Evolutionary conservation across 2,329 filamentous ascomycete species (phyloP).

Genomic region (Diaporthe ampelina): DNA sequence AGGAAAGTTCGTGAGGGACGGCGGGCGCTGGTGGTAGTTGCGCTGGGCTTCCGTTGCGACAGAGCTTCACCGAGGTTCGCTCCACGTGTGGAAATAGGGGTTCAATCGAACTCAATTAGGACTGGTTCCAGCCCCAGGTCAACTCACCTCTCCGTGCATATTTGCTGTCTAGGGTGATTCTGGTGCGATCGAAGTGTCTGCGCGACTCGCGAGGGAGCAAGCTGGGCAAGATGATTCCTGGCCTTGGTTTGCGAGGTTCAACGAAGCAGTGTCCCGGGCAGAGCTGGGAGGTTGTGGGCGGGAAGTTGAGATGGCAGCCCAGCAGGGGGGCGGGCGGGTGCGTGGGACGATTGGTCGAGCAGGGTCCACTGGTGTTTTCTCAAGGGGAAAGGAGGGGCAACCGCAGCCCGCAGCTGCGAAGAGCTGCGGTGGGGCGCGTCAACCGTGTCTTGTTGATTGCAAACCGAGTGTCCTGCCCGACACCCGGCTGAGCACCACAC

Average conservation of each 20-base stretch:
- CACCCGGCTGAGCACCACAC: not conserved
- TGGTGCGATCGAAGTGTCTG: constrained; percentile 26
- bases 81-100: constrained; percentile 37
- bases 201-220: constrained; percentile 36
- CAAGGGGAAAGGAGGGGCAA: constrained; percentile 29
- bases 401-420: not conserved
- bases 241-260: constrained; percentile 9
- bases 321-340: constrained; percentile 5
- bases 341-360: constrained; percentile 16
- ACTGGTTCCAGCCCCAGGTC: constrained; percentile 11
- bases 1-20: constrained; percentile 11
- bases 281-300: constrained; percentile 29
- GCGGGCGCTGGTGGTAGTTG: constrained; percentile 13
- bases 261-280: constrained; percentile 12
- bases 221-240: constrained; percentile 15
- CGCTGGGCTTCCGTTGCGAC: constrained; percentile 17
- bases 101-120: constrained; percentile 14
- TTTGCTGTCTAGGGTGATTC: constrained; percentile 32
- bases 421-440: constrained; percentile 30
- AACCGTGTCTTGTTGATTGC: constrained; percentile 30
- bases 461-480: not conserved
- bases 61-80: constrained; percentile 30
- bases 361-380: constrained; percentile 19
- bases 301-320: constrained; percentile 21
- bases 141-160: constrained; percentile 43